These are phyloP conservation scores for Cryptococcus hybrid DNA, from an alignment of 1,284 basidiomycete genomes.

Conservation along the genomic window DNA sequence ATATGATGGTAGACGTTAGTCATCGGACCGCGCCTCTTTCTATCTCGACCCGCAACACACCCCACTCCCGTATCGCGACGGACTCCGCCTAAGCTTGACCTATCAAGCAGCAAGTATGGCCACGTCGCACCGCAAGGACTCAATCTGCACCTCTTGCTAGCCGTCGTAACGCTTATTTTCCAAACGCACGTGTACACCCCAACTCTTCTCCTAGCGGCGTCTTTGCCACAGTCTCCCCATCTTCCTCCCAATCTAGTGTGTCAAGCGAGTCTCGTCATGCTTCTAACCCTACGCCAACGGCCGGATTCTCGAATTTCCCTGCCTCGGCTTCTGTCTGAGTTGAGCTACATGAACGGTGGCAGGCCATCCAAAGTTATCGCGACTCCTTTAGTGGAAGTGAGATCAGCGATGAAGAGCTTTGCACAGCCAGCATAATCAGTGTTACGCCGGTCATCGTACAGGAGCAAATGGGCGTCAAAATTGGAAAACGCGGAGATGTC, in stretches of 20 bases:
- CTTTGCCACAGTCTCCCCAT: conserved; percentile 16
- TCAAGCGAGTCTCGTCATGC: neutral
- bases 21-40: conserved; percentile 29
- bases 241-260: conserved; percentile 5
- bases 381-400: conserved; percentile 29
- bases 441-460: conserved; percentile 25
- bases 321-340: neutral
- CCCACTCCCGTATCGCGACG: conserved; percentile 11
- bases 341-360: neutral
- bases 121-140: neutral
- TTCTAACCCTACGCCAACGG: neutral
- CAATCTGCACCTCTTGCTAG: conserved; percentile 23
- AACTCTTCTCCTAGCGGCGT: conserved; percentile 26
- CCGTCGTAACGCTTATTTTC: conserved; percentile 41
- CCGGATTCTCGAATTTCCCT: neutral
- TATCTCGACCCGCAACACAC: neutral
- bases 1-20: conserved; percentile 15
- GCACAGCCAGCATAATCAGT: conserved; percentile 40
- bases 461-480: neutral
- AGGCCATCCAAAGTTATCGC: conserved; percentile 1
- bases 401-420: conserved; percentile 35
- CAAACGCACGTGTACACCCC: conserved; percentile 27
- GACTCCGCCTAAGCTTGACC: conserved; percentile 21
- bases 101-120: conserved; percentile 7
- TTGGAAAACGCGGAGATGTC: conserved; percentile 4